phyloP scores from a whole-genome alignment of 2,329 filamentous ascomycete genomes.

The Sporothrix curviconia region DNA sequence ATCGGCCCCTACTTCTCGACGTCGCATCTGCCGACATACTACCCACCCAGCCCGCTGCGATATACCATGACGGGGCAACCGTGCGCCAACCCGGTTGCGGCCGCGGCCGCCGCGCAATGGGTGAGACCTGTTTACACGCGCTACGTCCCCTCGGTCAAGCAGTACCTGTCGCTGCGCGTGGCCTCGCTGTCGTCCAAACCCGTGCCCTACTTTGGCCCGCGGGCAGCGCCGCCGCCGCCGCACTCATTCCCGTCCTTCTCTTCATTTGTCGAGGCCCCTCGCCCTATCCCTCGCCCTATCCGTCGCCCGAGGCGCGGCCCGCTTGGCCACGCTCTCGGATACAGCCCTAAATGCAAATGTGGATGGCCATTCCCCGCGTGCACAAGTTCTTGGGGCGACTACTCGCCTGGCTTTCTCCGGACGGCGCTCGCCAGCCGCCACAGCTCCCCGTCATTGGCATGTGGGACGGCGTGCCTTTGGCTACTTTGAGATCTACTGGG shows the following conservation, averaged over 20 bases:
- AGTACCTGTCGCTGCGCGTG: slow-evolving; percentile 84
- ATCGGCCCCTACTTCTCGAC: slow-evolving; percentile 70
- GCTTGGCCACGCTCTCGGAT: slow-evolving; percentile 44
- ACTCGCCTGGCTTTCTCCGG: slow-evolving; percentile 59
- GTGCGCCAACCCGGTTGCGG: slow-evolving; percentile 78
- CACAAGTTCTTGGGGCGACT: slow-evolving; percentile 75
- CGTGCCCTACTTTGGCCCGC: slow-evolving; percentile 57
- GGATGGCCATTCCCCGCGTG: slow-evolving; percentile 85
- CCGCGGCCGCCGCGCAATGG: slow-evolving; percentile 85
- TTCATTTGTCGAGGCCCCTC: too few relatives aligned
- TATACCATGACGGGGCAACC: slow-evolving; percentile 72
- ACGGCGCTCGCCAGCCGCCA: slow-evolving; percentile 60
- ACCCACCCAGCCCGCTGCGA: slow-evolving; percentile 73
- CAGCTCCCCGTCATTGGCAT: slow-evolving; percentile 82
- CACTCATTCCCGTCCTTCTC: too few relatives aligned
- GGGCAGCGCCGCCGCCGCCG: slow-evolving; percentile 20
- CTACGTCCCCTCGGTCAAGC: slow-evolving; percentile 71
- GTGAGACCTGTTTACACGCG: slow-evolving; percentile 87
- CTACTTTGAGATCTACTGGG: slow-evolving; percentile 98
- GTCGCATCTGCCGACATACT: slow-evolving; percentile 85
- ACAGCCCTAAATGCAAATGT: slow-evolving; percentile 60
- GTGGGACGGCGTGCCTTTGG: slow-evolving; percentile 93
- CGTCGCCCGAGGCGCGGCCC: slow-evolving; percentile 24
- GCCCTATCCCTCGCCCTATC: slow-evolving; percentile 28
- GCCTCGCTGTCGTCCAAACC: slow-evolving; percentile 62